A percentile compares a stretch with the other conserved stretches of the same genome.
phyloP scores from a whole-genome alignment of 148 eudicot genomes.

The Silene conica region DNA sequence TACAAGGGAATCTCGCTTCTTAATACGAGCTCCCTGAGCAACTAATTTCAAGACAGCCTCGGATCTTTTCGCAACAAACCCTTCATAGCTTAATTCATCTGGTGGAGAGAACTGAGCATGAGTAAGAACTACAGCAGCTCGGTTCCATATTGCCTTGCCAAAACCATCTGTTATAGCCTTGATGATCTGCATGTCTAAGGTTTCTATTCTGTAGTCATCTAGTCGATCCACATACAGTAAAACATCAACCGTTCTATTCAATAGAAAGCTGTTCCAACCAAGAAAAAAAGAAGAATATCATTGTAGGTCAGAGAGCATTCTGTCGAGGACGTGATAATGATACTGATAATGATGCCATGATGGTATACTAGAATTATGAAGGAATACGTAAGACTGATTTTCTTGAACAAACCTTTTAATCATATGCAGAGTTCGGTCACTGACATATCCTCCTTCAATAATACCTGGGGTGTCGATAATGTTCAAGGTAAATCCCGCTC shows the following conservation, averaged over 20 bases:
- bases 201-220: slow-evolving; percentile 94
- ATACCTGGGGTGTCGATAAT: slow-evolving; percentile 92
- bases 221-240: slow-evolving; percentile 87
- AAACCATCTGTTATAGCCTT: slow-evolving; percentile 74
- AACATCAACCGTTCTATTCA: slow-evolving; percentile 82
- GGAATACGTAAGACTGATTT: neutral
- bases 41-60: slow-evolving; percentile 76
- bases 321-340: neutral
- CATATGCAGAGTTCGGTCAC: slow-evolving; percentile 60
- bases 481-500: slow-evolving; percentile 82
- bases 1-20: slow-evolving; percentile 42
- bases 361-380: no score
- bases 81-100: slow-evolving; percentile 85
- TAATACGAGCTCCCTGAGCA: slow-evolving; percentile 54
- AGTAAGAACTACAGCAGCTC: slow-evolving; percentile 75
- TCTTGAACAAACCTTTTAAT: slow-evolving; percentile 61
- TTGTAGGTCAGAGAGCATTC: neutral
- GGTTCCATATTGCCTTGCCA: slow-evolving; percentile 78
- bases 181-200: slow-evolving; percentile 73
- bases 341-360: no score
- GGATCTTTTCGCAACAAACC: slow-evolving; percentile 69
- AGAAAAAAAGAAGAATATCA: slow-evolving; percentile 7
- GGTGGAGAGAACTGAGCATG: slow-evolving; percentile 98
- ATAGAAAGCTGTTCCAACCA: slow-evolving; percentile 61
- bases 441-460: slow-evolving; percentile 95